A percentile compares a stretch with the other conserved stretches of the same genome.
phyloP scores from a whole-genome alignment of 495 filamentous ascomycete genomes.

The Terfezia boudieri region DNA sequence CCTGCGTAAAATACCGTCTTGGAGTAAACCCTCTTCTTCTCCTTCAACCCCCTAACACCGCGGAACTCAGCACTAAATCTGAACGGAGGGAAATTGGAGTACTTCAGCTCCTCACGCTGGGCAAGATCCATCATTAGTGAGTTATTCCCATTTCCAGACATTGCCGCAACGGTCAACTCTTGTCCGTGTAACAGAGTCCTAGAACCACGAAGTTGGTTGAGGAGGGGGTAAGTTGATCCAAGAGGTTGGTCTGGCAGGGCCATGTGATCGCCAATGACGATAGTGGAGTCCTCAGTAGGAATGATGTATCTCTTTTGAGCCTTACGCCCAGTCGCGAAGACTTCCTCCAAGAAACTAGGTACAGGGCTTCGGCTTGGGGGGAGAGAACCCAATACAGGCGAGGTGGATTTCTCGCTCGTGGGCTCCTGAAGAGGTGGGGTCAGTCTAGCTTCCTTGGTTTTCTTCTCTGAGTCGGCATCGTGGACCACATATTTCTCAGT shows the following conservation, averaged over 20 bases:
- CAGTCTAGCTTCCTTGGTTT: not conserved
- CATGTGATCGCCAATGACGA: constrained; percentile 31
- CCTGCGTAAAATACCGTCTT: constrained; percentile 42
- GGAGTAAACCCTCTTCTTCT: constrained; percentile 37
- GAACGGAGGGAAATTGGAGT: constrained; percentile 35
- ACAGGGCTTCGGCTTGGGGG: not conserved
- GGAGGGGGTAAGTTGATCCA: not conserved
- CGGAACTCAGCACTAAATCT: constrained; percentile 37
- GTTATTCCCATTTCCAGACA: not conserved
- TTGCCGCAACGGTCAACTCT: not conserved
- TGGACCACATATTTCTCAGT: constrained; percentile 7
- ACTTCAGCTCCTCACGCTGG: constrained; percentile 21
- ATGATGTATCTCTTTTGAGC: constrained; percentile 28
- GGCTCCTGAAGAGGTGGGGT: not conserved
- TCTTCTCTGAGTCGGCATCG: not conserved
- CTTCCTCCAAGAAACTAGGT: not conserved
- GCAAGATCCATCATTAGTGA: not conserved
- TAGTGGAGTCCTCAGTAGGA: constrained; percentile 34
- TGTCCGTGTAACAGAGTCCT: not conserved
- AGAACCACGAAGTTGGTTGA: not conserved
- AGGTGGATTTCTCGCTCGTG: not conserved
- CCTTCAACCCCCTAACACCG: constrained; percentile 31
- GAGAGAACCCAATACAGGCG: not conserved
- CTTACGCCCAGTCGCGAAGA: not conserved
- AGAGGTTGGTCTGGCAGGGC: constrained; percentile 2